Conservation (phyloP, 2,329 filamentous ascomycete genomes). For the Fusarium phyllophilum region DNA sequence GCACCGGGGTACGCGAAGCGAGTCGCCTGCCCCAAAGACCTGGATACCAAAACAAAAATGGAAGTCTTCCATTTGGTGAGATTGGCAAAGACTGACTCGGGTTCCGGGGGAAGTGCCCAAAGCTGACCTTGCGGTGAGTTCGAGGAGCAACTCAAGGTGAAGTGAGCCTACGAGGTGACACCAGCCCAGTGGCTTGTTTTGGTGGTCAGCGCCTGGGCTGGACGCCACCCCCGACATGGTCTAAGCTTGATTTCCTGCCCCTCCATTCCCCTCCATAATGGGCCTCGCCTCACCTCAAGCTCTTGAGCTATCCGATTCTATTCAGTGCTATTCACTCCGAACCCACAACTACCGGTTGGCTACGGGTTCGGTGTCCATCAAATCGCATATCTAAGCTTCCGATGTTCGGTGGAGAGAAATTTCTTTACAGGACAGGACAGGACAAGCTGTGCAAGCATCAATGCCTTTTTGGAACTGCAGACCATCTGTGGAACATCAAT, state of each 20-base stretch:
- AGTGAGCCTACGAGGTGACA: neutral
- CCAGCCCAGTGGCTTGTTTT: slow-evolving; percentile 24
- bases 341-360: slow-evolving; percentile 34
- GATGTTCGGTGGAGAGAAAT: slow-evolving; percentile 35
- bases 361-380: slow-evolving; percentile 31
- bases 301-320: slow-evolving; percentile 19
- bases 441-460: neutral
- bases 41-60: neutral
- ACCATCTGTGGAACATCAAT: slow-evolving; percentile 34
- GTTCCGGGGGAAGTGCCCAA: slow-evolving; percentile 21
- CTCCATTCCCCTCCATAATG: slow-evolving; percentile 27
- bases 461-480: slow-evolving; percentile 21
- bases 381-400: slow-evolving; percentile 28
- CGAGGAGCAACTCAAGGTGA: slow-evolving; percentile 22
- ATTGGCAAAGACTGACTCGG: slow-evolving; percentile 35
- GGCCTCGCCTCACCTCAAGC: slow-evolving; percentile 24
- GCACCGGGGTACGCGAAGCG: slow-evolving; percentile 3
- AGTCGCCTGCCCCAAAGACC: slow-evolving; percentile 5
- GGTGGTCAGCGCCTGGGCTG: slow-evolving; percentile 38
- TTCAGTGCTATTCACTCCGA: slow-evolving; percentile 20
- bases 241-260: slow-evolving; percentile 30
- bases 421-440: slow-evolving; percentile 8
- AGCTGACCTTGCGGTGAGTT: slow-evolving; percentile 36
- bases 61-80: slow-evolving; percentile 24
- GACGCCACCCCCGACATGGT: slow-evolving; percentile 35